Evolutionary conservation across 345 rosid species (phyloP), one percentile per base, ranked within the genome.

Genomic region (Citrus glauca): DNA sequence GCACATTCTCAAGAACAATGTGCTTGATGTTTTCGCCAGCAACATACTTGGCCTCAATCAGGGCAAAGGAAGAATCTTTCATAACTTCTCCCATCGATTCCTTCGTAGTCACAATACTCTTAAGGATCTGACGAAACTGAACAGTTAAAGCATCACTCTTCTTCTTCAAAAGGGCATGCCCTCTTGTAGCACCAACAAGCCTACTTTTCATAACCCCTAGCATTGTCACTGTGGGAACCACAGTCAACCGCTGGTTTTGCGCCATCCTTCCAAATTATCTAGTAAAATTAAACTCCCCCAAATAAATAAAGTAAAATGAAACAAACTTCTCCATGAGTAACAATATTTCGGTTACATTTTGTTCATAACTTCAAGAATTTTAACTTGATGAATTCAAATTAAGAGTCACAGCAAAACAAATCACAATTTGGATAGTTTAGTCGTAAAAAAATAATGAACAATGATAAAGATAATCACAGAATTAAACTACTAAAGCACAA

Each of bases 81-180:
- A 93, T 95, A 53, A 89, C 89, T 50, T 91, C 94, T 64, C 98
- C 98, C 97, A 95, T 91, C 7, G 95, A 89, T 75, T 95, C 98
- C 81, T 93, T 95, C 0, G 98, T 89, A 1, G 90, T 80, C 63
- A 95, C 98, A 13, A 90, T 95, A 69, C 89, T 90, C 88, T 95
- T 91, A 14, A 93, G 94, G 77, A 93, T 90, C 67, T 87, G 92
- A 7, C 98, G 92, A 63, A 95, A 95, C 79, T 95, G 97, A 77
- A 91, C 98, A 6, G 94, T 95, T 69, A 93, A 78, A 76, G 98
- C 98, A 87, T 95, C 98, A 78, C 98, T 93, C 94, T 95, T 95
- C 87, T 95, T 93, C 90, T 93, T 94, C 69, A 93, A 97, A 35
- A 95, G 94, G 73, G 97, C 97, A 86, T 91, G 97, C 30, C 98